Evolutionary conservation across 306 rosid genomes (phyloP).

Genomic region (Begonia loranthoides): DNA sequence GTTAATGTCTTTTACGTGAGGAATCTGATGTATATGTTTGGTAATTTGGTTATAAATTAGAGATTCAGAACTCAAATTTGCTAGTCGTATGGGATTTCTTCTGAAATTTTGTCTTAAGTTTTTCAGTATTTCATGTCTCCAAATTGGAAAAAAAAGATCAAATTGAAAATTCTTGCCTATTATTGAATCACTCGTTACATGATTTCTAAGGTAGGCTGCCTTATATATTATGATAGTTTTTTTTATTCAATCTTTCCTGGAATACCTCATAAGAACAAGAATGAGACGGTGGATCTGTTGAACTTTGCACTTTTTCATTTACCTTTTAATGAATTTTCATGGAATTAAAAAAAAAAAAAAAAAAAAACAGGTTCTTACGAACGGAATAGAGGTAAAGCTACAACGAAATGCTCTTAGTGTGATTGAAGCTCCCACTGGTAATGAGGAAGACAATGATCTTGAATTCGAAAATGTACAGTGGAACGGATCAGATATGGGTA

Average conservation of each 20-base stretch:
- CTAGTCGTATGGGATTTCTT: too few species aligned
- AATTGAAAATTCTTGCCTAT: not conserved
- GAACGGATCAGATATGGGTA: constrained; percentile 95
- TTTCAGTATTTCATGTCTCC: too few species aligned
- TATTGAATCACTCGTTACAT: not conserved
- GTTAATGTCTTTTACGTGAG: too few species aligned
- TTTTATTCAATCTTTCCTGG: too few species aligned
- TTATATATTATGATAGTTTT: not conserved
- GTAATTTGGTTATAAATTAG: too few species aligned
- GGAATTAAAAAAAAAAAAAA: not conserved
- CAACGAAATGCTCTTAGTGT: constrained; percentile 99
- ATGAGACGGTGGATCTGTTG: too few species aligned
- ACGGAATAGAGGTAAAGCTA: constrained; percentile 97
- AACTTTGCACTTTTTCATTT: not conserved
- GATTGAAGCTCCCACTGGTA: constrained; percentile 90
- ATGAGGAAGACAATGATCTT: constrained; percentile 88
- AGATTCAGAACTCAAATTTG: too few species aligned
- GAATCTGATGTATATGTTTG: too few species aligned
- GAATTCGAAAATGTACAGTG: constrained; percentile 71
- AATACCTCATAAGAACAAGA: too few species aligned
- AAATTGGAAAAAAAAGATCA: too few species aligned
- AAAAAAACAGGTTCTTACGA: constrained; percentile 69
- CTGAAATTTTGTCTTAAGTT: too few species aligned
- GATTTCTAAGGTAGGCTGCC: not conserved
- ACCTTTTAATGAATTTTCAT: constrained; percentile 1